Conservation (phyloP, 2,329 filamentous ascomycete genomes). For the Fusarium secorum region DNA sequence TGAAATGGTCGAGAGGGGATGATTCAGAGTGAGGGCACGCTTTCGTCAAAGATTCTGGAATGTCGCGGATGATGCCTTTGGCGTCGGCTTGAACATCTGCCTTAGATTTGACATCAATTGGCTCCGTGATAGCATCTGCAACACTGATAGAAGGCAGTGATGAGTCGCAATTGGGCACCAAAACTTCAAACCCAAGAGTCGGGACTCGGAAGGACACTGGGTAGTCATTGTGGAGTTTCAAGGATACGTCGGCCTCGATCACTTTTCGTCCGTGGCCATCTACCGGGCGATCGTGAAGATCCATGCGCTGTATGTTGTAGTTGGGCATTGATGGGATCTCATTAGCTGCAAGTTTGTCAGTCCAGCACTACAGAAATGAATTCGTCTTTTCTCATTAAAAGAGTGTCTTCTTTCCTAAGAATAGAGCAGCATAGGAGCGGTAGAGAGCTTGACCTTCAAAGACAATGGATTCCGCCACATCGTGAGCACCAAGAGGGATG, state of each 20-base stretch:
- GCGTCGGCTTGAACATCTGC: conserved; percentile 73
- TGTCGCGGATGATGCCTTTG: conserved; percentile 72
- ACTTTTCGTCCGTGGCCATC: conserved; percentile 62
- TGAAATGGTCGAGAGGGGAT: conserved; percentile 84
- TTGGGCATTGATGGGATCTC: conserved; percentile 80
- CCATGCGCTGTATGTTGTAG: conserved; percentile 83
- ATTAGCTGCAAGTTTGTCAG: conserved; percentile 59
- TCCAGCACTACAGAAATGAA: conserved; percentile 34
- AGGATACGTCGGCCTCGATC: conserved; percentile 80
- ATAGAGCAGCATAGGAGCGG: conserved; percentile 66
- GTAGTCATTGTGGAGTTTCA: conserved; percentile 78
- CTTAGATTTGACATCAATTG: conserved; percentile 72
- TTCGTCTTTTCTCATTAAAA: conserved; percentile 43
- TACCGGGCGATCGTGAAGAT: conserved; percentile 74
- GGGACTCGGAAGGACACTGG: conserved; percentile 81
- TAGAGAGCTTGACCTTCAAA: conserved; percentile 86
- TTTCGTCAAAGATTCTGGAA: conserved; percentile 76
- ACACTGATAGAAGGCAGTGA: conserved; percentile 78
- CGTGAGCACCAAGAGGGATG: conserved; percentile 79
- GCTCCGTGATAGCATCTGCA: conserved; percentile 75
- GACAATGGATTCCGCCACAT: conserved; percentile 75
- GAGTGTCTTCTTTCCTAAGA: conserved; percentile 65
- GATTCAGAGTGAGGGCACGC: conserved; percentile 78
- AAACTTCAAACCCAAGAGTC: conserved; percentile 80
- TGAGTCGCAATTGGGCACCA: conserved; percentile 81